Evolutionary conservation across 371 early-diverging fungal genomes (phyloP).

Genomic region (Gilbertella persicaria): DNA sequence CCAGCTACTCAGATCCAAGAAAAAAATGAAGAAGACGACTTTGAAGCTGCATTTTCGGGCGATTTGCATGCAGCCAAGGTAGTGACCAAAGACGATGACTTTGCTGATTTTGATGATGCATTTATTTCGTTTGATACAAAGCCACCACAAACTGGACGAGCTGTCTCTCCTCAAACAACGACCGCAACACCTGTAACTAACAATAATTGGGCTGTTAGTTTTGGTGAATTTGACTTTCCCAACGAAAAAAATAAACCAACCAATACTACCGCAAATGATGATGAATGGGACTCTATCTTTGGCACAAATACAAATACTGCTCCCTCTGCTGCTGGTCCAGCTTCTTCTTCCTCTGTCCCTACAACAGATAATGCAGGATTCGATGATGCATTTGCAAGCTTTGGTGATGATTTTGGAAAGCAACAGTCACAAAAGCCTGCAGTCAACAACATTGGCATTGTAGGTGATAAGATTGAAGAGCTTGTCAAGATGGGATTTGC

Average conservation of each 20-base stretch:
- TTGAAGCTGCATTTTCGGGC: slow-evolving; percentile 42
- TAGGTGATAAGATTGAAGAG: slow-evolving; percentile 39
- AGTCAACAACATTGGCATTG: slow-evolving; percentile 13
- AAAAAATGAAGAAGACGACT: slow-evolving; percentile 27
- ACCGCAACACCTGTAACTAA: slow-evolving; percentile 19
- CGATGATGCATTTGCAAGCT: slow-evolving; percentile 37
- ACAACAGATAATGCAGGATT: slow-evolving; percentile 21
- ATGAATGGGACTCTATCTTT: slow-evolving; percentile 54
- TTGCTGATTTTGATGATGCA: slow-evolving; percentile 48
- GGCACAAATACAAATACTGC: slow-evolving; percentile 22
- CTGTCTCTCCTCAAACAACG: background rate
- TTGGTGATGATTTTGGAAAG: slow-evolving; percentile 23
- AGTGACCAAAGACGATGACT: slow-evolving; percentile 23
- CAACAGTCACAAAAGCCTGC: slow-evolving; percentile 6
- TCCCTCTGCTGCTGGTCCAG: background rate
- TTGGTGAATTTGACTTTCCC: slow-evolving; percentile 37
- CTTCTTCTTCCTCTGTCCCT: background rate
- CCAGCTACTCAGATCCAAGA: slow-evolving; percentile 5
- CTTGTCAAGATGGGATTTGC: slow-evolving; percentile 68
- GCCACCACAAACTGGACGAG: background rate
- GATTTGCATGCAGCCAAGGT: slow-evolving; percentile 39
- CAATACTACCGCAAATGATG: slow-evolving; percentile 11
- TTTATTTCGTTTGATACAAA: slow-evolving; percentile 30
- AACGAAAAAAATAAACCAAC: slow-evolving; percentile 3
- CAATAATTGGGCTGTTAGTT: slow-evolving; percentile 39